Evolutionary conservation across 2,329 filamentous ascomycete genomes (phyloP), one percentile per base, ranked within the genome.

Genomic region (Nemania sp.): DNA sequence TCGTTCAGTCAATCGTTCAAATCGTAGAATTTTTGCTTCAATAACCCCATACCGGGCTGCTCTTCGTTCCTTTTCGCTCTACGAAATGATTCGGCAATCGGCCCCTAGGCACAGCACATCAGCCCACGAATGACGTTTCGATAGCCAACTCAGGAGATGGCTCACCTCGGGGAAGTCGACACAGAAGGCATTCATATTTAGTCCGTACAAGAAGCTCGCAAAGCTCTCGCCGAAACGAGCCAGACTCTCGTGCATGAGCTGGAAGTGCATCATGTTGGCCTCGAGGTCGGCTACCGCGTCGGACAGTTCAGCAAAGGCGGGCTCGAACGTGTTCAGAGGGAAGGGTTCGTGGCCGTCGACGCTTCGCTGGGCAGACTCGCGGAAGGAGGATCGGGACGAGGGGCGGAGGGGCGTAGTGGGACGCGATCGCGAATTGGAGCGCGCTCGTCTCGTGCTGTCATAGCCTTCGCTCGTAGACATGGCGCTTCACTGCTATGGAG

Each of bases 141-240:
- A 35, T 18, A 35, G 25, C 13, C 34, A 35, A 32, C 5, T 29
- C 12, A 21, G 35, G 12, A 3, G 45, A 11, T 46, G 17, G 54
- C 53, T 50, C 51, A 92, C 92, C 86, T 99, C 95, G 0, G 92
- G 91, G 67, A 97, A 99, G 75, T 99, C 95, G 34, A 98, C 93
- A 75, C 94, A 98, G 74, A 98, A 99, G 1, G 95, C 95, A 76
- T 97, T 98, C 93, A 99, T 97, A 73, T 98, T 98, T 74, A 99
- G 76, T 1, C 95, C 95, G 71, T 98, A 99, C 47, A 99, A 78
- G 71, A 99, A 98, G 68, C 90, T 92, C 1, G 92, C 92, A 76
- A 99, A 99, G 72, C 90, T 96, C 81, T 99, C 95, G 76, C 89
- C 94, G 77, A 99, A 99, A 25, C 95, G 87, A 21, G 91, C 87